Evolutionary conservation across 2,329 filamentous ascomycete species (phyloP).

Genomic region (Fusarium goolgardi): DNA sequence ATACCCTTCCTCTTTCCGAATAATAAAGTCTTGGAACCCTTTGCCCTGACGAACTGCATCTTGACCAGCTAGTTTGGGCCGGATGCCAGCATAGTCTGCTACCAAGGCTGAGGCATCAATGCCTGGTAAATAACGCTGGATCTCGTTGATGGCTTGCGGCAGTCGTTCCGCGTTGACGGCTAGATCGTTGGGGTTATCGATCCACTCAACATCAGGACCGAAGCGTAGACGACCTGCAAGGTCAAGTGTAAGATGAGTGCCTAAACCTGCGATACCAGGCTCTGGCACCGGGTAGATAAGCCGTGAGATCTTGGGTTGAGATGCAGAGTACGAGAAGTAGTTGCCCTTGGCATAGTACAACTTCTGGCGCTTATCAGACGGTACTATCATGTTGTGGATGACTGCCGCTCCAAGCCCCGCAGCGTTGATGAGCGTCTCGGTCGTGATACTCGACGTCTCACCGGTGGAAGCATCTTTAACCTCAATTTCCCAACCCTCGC

Average conservation of each 20-base stretch:
- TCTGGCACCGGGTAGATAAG: slow-evolving; percentile 90
- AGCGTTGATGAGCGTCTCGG: slow-evolving; percentile 84
- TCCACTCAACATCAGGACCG: slow-evolving; percentile 96
- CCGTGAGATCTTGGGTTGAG: slow-evolving; percentile 71
- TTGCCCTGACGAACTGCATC: slow-evolving; percentile 71
- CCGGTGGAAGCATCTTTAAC: slow-evolving; percentile 61
- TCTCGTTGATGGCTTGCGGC: slow-evolving; percentile 75
- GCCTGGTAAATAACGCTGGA: slow-evolving; percentile 80
- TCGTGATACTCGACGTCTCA: slow-evolving; percentile 70
- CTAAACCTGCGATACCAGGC: slow-evolving; percentile 84
- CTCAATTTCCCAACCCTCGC: slow-evolving; percentile 75
- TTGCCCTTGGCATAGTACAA: slow-evolving; percentile 93
- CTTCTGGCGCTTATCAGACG: slow-evolving; percentile 63
- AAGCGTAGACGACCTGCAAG: slow-evolving; percentile 86
- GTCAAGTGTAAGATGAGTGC: slow-evolving; percentile 94
- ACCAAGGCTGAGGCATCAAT: slow-evolving; percentile 74
- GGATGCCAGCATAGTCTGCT: slow-evolving; percentile 90
- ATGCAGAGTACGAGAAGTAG: slow-evolving; percentile 86
- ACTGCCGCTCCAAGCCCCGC: slow-evolving; percentile 82
- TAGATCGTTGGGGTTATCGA: slow-evolving; percentile 77
- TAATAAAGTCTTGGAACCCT: slow-evolving; percentile 86
- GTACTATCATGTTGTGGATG: slow-evolving; percentile 85
- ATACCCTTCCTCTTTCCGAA: slow-evolving; percentile 80
- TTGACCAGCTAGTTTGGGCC: slow-evolving; percentile 79
- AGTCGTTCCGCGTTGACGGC: slow-evolving; percentile 73